These are phyloP conservation scores for Candida sanyiensis DNA, from an alignment of 805 yeast species.

Conservation along the genomic window DNA sequence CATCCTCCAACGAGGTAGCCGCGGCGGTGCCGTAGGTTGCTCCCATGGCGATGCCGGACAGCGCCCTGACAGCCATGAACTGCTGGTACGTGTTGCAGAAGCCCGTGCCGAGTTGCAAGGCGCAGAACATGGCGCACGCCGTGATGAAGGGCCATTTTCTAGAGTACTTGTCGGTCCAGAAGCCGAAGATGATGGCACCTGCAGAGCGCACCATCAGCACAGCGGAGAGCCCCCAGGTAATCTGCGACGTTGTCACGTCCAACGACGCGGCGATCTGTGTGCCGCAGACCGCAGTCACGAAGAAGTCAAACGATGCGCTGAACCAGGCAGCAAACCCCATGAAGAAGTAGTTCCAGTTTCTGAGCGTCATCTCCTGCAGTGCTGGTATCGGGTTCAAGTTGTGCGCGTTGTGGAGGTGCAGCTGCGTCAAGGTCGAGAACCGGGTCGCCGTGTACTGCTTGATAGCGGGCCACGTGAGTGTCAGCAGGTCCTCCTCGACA, in stretches of 20 bases:
- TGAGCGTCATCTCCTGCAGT: slow-evolving; percentile 31
- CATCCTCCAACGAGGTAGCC: slow-evolving; percentile 51
- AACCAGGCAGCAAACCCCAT: slow-evolving; percentile 66
- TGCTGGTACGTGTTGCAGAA: slow-evolving; percentile 51
- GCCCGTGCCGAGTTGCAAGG: slow-evolving; percentile 61
- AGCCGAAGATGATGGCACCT: slow-evolving; percentile 65
- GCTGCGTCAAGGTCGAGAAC: slow-evolving; percentile 21
- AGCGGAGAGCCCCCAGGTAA: slow-evolving; percentile 71
- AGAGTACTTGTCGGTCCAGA: slow-evolving; percentile 56
- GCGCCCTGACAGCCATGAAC: slow-evolving; percentile 56
- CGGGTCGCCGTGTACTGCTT: slow-evolving; percentile 21
- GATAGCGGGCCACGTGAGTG: slow-evolving; percentile 10
- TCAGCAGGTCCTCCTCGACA: slow-evolving; percentile 6
- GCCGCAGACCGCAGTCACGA: slow-evolving; percentile 56
- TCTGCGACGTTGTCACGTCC: slow-evolving; percentile 38
- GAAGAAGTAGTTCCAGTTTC: slow-evolving; percentile 52
- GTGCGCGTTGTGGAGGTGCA: slow-evolving; percentile 19
- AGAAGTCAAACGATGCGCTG: slow-evolving; percentile 69
- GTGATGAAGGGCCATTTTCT: slow-evolving; percentile 63
- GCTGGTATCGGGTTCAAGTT: slow-evolving; percentile 41
- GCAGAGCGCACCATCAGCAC: slow-evolving; percentile 68
- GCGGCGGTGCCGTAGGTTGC: slow-evolving; percentile 41
- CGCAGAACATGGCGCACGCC: slow-evolving; percentile 45
- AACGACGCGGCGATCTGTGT: slow-evolving; percentile 45
- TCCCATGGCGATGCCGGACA: slow-evolving; percentile 56